Evolutionary conservation across 345 rosid species (phyloP).

Genomic region (Mangifera indica): DNA sequence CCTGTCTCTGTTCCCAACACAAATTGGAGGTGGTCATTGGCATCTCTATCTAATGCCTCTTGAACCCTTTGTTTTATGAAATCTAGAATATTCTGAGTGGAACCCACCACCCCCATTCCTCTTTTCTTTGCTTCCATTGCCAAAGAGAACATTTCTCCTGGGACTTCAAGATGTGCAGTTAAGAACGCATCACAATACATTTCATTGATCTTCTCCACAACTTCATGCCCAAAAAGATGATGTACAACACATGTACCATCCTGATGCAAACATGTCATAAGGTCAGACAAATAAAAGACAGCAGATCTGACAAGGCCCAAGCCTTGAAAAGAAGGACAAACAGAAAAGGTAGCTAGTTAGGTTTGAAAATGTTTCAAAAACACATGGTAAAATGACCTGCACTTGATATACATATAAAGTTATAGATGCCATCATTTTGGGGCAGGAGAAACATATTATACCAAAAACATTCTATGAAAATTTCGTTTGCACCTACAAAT

Average conservation of each 20-base stretch:
- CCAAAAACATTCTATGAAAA: background rate
- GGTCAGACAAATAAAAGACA: slow-evolving; percentile 17
- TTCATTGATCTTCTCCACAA: slow-evolving; percentile 77
- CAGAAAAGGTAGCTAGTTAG: background rate
- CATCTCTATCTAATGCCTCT: slow-evolving; percentile 78
- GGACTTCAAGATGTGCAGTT: slow-evolving; percentile 95
- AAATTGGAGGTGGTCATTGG: slow-evolving; percentile 78
- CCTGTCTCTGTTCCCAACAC: slow-evolving; percentile 96
- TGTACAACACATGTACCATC: slow-evolving; percentile 93
- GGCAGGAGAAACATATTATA: background rate
- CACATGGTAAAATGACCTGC: background rate
- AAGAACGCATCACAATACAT: slow-evolving; percentile 89
- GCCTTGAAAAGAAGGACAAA: background rate
- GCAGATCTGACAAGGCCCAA: background rate
- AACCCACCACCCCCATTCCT: slow-evolving; percentile 96
- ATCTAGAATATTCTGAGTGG: slow-evolving; percentile 88
- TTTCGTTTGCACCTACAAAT: background rate
- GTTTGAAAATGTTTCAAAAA: background rate
- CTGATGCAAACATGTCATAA: slow-evolving; percentile 36
- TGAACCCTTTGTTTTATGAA: slow-evolving; percentile 79
- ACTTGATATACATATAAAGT: background rate
- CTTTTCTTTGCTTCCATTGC: slow-evolving; percentile 94
- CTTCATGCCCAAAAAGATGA: slow-evolving; percentile 90
- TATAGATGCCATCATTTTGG: background rate
- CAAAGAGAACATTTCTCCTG: slow-evolving; percentile 96